Percentiles rank a stretch among this genome's conserved stretches.
These are phyloP conservation scores for Chaetomium sp. DNA, from an alignment of 2,329 filamentous ascomycete genomes.

Conservation along the genomic window DNA sequence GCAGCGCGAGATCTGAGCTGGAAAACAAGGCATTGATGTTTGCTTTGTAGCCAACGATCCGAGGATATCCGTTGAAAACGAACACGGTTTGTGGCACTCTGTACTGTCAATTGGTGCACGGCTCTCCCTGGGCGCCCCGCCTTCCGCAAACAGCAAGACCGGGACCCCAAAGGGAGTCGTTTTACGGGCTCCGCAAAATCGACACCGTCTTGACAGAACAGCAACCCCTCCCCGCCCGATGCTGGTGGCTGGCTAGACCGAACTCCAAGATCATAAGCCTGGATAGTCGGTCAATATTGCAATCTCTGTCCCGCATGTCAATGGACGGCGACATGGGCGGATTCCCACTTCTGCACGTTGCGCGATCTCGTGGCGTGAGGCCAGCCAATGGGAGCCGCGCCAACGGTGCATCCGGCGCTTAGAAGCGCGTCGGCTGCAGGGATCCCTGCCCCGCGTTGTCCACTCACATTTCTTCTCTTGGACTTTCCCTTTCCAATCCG, in stretches of 20 bases:
- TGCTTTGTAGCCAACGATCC: too few species aligned
- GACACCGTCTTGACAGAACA: background rate
- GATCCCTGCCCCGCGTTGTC: background rate
- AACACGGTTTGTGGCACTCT: too few species aligned
- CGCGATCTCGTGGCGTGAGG: slow-evolving; percentile 19
- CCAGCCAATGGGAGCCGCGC: slow-evolving; percentile 14
- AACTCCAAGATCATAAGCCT: background rate
- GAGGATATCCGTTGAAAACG: too few species aligned
- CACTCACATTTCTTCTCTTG: background rate
- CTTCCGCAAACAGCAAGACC: too few species aligned
- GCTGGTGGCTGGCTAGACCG: background rate
- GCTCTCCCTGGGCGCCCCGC: too few species aligned
- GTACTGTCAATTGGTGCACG: too few species aligned
- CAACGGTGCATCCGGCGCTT: slow-evolving; percentile 18
- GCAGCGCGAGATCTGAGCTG: background rate
- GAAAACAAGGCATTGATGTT: too few species aligned
- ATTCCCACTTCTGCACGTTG: slow-evolving; percentile 4
- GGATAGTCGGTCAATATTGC: slow-evolving; percentile 18
- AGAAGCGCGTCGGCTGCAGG: slow-evolving; percentile 22
- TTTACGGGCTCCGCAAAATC: too few species aligned
- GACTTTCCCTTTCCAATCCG: slow-evolving; percentile 2
- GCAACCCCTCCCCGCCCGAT: background rate
- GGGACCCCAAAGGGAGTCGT: too few species aligned
- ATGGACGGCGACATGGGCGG: slow-evolving; percentile 11
- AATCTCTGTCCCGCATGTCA: slow-evolving; percentile 14